Conservation (phyloP, 2,329 filamentous ascomycete genomes). For the Botrytis hyacinthi region DNA sequence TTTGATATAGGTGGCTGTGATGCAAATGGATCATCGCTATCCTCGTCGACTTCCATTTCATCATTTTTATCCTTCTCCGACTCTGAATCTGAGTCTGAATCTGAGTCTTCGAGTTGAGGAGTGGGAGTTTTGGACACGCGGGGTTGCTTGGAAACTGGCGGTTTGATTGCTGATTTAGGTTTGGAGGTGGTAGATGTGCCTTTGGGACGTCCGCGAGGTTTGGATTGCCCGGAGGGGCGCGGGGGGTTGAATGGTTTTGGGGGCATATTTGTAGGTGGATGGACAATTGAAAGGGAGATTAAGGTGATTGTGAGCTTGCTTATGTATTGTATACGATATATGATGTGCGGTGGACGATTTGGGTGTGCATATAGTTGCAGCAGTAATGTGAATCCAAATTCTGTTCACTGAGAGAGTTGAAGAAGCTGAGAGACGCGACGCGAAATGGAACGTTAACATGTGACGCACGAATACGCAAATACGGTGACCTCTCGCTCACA, state of each 20-base stretch:
- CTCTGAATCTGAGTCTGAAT: neutral
- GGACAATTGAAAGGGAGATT: neutral
- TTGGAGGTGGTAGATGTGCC: conserved; percentile 16
- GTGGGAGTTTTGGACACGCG: neutral
- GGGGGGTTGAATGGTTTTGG: conserved; percentile 39
- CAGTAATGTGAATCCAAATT: neutral
- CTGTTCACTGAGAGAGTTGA: neutral
- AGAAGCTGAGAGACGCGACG: conserved; percentile 16
- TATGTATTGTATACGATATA: neutral
- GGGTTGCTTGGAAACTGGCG: neutral
- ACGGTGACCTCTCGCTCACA: neutral
- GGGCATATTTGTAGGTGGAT: conserved; percentile 28
- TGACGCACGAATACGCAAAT: neutral
- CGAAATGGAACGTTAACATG: conserved; percentile 13
- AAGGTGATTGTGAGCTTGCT: neutral
- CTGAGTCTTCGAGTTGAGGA: neutral
- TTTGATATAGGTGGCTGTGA: neutral
- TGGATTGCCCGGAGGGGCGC: conserved; percentile 24
- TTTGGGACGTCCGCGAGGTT: conserved; percentile 12
- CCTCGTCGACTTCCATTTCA: neutral
- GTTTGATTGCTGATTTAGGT: conserved; percentile 10
- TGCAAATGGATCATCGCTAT: conserved; percentile 9
- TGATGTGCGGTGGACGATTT: neutral
- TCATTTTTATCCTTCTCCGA: neutral
- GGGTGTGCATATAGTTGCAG: neutral